Conservation (phyloP, 495 filamentous ascomycete genomes). For the Extremus antarcticus region DNA sequence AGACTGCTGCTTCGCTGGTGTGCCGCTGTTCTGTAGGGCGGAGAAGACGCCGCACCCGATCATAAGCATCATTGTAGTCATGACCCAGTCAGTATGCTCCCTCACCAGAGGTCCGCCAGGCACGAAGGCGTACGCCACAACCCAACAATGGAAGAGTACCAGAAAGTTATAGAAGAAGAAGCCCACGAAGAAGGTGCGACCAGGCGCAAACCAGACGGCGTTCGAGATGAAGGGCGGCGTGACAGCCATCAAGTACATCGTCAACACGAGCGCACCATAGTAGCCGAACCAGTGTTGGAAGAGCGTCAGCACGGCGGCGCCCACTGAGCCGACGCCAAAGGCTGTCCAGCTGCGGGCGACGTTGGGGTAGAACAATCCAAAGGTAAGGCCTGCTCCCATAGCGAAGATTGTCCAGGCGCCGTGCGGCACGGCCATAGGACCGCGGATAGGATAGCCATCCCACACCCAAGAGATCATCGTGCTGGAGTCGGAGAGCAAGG, state of each 20-base stretch:
- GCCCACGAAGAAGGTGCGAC: constrained; percentile 68
- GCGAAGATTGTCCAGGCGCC: constrained; percentile 71
- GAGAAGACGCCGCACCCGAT: constrained; percentile 82
- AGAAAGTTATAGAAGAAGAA: constrained; percentile 86
- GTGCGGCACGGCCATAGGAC: constrained; percentile 80
- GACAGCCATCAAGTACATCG: constrained; percentile 74
- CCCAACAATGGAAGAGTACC: constrained; percentile 92
- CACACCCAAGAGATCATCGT: constrained; percentile 99
- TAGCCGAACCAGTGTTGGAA: constrained; percentile 82
- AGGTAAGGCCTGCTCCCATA: constrained; percentile 76
- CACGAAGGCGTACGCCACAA: constrained; percentile 98
- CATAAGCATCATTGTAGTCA: constrained; percentile 71
- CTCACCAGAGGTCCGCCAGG: constrained; percentile 87
- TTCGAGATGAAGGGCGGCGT: constrained; percentile 63
- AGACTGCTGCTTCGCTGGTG: constrained; percentile 19
- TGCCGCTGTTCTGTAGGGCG: constrained; percentile 39
- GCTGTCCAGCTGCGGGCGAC: constrained; percentile 69
- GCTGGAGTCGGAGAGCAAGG: constrained; percentile 88
- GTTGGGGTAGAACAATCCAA: constrained; percentile 61
- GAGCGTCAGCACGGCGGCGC: constrained; percentile 68
- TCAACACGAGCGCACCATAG: constrained; percentile 65
- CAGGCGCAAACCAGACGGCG: constrained; percentile 64
- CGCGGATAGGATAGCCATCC: constrained; percentile 89
- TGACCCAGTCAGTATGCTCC: constrained; percentile 92
- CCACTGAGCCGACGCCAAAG: constrained; percentile 65